A percentile compares a stretch with the other conserved stretches of the same genome.
Conservation (phyloP, 805 yeast species). For the Wickerhamomyces silvicola region DNA sequence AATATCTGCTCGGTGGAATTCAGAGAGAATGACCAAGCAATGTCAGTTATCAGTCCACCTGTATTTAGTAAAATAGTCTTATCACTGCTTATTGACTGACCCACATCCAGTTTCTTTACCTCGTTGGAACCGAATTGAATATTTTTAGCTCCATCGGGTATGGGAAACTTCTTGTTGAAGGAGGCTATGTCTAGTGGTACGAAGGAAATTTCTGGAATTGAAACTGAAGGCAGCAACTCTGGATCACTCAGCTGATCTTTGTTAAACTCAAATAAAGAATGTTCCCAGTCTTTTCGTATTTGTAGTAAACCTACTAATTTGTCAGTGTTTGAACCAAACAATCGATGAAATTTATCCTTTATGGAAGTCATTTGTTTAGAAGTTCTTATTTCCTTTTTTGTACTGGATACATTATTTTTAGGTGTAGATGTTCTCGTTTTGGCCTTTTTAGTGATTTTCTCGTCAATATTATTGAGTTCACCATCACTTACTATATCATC, state of each 20-base stretch:
- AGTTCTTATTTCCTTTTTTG: conserved; percentile 17
- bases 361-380: conserved; percentile 29
- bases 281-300: conserved; percentile 46
- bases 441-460: conserved; percentile 1
- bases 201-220: conserved; percentile 9
- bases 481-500: conserved; percentile 6
- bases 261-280: conserved; percentile 36
- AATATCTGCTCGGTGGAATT: conserved; percentile 31
- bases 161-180: conserved; percentile 21
- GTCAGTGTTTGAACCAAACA: conserved; percentile 45
- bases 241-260: conserved; percentile 23
- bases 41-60: conserved; percentile 47
- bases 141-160: conserved; percentile 5
- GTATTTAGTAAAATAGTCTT: conserved; percentile 37
- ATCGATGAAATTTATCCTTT: conserved; percentile 34
- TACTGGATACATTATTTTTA: conserved; percentile 1
- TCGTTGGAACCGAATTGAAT: conserved; percentile 16
- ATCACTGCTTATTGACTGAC: conserved; percentile 17
- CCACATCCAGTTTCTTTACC: conserved; percentile 7
- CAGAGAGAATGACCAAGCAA: conserved; percentile 42
- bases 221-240: conserved; percentile 4
- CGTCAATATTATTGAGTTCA: conserved; percentile 6
- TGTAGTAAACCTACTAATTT: conserved; percentile 36
- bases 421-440: conserved; percentile 1
- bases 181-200: conserved; percentile 17